These are phyloP conservation scores for Ogataea methanolica DNA, from an alignment of 805 yeast species.

Conservation along the genomic window DNA sequence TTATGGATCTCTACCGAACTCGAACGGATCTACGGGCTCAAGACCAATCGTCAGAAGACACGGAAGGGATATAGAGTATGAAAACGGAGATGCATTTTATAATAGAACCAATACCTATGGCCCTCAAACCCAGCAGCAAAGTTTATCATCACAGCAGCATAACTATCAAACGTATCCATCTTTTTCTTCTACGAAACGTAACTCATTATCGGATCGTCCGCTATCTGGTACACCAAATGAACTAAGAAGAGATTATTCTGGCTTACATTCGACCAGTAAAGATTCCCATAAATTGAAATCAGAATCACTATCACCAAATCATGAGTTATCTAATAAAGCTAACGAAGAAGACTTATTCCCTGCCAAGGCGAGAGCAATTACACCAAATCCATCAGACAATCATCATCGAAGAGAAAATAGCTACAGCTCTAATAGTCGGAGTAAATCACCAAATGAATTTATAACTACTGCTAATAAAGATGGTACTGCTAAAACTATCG, in stretches of 20 bases:
- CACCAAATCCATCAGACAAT: not conserved
- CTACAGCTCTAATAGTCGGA: not conserved
- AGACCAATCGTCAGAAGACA: constrained; percentile 7
- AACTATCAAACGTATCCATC: too few relatives aligned
- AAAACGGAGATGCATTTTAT: not conserved
- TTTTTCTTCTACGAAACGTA: too few relatives aligned
- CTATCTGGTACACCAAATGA: constrained; percentile 3
- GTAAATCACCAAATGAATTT: too few relatives aligned
- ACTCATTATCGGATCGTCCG: not conserved
- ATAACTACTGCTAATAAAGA: too few relatives aligned
- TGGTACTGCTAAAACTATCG: too few relatives aligned
- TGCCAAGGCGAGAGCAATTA: constrained; percentile 4
- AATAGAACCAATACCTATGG: not conserved
- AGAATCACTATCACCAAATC: constrained; percentile 14
- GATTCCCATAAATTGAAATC: constrained; percentile 5
- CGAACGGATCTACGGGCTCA: constrained; percentile 6
- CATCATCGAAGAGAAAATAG: not conserved
- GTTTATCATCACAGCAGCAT: not conserved
- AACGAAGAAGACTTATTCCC: constrained; percentile 15
- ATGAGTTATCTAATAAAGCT: constrained; percentile 3
- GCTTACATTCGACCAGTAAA: not conserved
- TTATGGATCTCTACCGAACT: constrained; percentile 5
- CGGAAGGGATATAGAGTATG: not conserved
- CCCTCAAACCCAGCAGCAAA: not conserved
- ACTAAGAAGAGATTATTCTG: constrained; percentile 9